phyloP scores from a whole-genome alignment of 169 alveolate genomes.

The Toxoplasma gondii region DNA sequence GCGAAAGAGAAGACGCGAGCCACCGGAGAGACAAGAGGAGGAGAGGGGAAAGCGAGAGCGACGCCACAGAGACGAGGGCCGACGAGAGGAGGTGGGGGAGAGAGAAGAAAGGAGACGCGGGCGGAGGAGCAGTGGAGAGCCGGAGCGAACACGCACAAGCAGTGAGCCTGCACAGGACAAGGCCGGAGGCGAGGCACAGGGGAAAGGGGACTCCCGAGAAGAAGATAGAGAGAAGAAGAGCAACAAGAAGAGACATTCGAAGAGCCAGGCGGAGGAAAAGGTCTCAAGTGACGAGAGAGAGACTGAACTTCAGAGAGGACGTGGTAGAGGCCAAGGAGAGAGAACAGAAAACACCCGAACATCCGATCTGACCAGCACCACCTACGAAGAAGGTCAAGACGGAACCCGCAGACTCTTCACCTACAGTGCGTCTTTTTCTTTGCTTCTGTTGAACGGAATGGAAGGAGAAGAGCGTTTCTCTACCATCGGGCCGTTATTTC shows the following conservation, averaged over 20 bases:
- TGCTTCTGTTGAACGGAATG: background rate
- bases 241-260: background rate
- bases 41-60: background rate
- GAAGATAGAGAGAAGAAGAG: background rate
- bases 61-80: background rate
- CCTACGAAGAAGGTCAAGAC: conserved; percentile 1
- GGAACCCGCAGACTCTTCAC: background rate
- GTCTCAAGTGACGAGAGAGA: background rate
- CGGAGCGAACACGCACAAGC: background rate
- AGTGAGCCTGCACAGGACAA: background rate
- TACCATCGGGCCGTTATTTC: background rate
- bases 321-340: background rate
- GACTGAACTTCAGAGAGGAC: background rate
- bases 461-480: background rate
- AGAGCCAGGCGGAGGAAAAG: background rate
- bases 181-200: background rate
- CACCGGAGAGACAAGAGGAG: background rate
- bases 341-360: background rate
- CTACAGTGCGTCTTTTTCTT: background rate
- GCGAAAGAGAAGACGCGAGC: background rate
- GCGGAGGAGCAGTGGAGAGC: background rate
- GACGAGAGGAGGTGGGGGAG: background rate
- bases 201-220: background rate
- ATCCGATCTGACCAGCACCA: background rate
- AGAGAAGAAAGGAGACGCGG: background rate